Evolutionary conservation across 371 early-diverging fungal genomes (phyloP), one percentile per base, ranked within the genome.

Genomic region (Lichtheimia ornata): DNA sequence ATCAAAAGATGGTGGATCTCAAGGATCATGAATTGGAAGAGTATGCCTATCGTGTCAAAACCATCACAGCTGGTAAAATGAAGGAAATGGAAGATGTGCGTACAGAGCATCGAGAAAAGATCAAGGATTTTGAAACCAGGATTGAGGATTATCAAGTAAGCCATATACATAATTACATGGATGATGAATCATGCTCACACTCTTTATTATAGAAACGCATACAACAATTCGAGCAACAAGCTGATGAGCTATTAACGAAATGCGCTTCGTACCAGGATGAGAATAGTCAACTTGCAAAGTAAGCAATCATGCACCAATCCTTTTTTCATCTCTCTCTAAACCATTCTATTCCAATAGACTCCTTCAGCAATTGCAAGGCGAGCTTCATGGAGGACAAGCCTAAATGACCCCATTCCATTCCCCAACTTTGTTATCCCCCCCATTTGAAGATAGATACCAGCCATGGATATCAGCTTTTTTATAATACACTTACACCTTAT

Each of bases 91-190:
- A 74, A 35, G 58, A 53, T 4, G 18, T 66, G 14, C 56, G 66
- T 14, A 28, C 44, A 1, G 72, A 73, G 42, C 56, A 59, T 4
- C 65, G 42, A 14, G 50, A 69, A 17, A 61, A 67, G n/a, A 51
- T 65, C 27, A 58, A 64, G n/a, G 53, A 62, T 20, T 61, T 66
- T 30, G 73, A 70, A 50, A 24, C 56, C 20, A 59, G 66, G 18
- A 62, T 78, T 57, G 70, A 73, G 66, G 73, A 64, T 50, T 75
- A 75, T 53, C 72, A 78, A 73, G 79, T 78, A 55, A 59, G 53
- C 7, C 17, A 27, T 20, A 13, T 20, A 27, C 24, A 14, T 5
- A 22, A n/a, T 28, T 50, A 18, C 2, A 12, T 43, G 11, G 17
- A 25, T 11, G 18, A 14, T 35, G 25, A 20, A 50, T 20, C 3